Percentiles rank a stretch among this genome's conserved stretches.
Conservation (phyloP, 192 early-diverging fungal genomes). For the Funneliformis mosseae region DNA sequence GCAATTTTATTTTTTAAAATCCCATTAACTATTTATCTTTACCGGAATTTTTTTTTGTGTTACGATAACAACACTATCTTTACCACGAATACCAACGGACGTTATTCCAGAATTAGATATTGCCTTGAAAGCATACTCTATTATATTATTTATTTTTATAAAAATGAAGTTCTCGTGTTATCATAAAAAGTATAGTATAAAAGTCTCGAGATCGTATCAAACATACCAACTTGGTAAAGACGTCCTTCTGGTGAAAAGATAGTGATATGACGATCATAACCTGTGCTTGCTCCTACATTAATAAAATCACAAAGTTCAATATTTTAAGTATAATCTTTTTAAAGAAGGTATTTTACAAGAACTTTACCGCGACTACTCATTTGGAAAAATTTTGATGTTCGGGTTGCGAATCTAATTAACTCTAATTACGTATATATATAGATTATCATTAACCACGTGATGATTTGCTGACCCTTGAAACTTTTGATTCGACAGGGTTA, state of each 20-base stretch:
- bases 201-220: not conserved
- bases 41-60: slow-evolving; percentile 97
- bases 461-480: too few relatives aligned
- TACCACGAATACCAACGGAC: slow-evolving; percentile 92
- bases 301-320: not conserved
- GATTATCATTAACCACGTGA: not conserved
- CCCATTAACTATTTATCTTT: slow-evolving; percentile 24
- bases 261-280: slow-evolving; percentile 99
- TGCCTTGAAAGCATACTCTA: slow-evolving; percentile 99
- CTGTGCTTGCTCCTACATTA: slow-evolving; percentile 53
- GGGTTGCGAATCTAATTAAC: not conserved
- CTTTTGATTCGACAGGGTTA: too few relatives aligned
- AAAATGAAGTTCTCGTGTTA: not conserved
- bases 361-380: not conserved
- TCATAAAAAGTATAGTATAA: not conserved
- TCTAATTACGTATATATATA: not conserved
- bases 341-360: not conserved
- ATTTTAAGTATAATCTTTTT: not conserved
- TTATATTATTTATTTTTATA: not conserved
- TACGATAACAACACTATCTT: slow-evolving; percentile 91
- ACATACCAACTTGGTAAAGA: slow-evolving; percentile 97
- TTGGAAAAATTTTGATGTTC: not conserved
- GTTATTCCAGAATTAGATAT: slow-evolving; percentile 97
- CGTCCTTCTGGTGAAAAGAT: slow-evolving; percentile 99
- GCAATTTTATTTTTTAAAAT: not conserved